Evolutionary conservation across 352 stramenopile genomes (phyloP), one percentile per base, ranked within the genome.

Genomic region (Globisporangium ultimum): DNA sequence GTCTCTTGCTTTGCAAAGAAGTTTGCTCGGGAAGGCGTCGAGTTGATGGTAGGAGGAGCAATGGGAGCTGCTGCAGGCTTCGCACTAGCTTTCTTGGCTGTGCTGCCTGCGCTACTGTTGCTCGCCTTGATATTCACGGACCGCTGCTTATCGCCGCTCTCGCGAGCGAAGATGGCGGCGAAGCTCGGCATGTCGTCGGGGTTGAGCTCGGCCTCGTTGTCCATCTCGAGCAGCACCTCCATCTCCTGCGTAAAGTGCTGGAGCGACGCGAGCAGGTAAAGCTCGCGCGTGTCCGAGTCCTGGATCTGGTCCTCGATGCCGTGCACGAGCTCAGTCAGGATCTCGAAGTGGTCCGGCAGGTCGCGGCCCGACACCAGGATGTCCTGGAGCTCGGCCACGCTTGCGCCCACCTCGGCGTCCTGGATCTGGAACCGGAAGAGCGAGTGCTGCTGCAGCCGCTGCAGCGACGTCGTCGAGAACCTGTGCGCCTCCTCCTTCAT

Each of bases 351-450:
- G 65, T 88, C 76, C 10, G 22, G 56, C 64, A 87, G 74, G 40
- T 63, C 55, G 53, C 65, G 67, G 20, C 72, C 74, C 48, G 66
- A 64, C 32, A 76, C 48, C 34, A 91, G 51, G 51, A 91, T 60
- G 52, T 83, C 76, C 13, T 70, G 66, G 13, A 91, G 71, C 48
- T 82, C 72, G 0, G 43, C 10, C 24, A 91, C 68, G 48, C 68
- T 71, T 60, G 62, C 58, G 41, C 62, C 57, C 18, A 88, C 60
- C 22, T 34, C 48, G 14, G 57, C 57, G 40, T 87, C 67, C 49
- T 78, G 69, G 55, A 88, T 76, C 63, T 87, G 74, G 66, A 91
- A 88, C 50, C 71, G 58, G 67, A 91, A 91, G n/a, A 91, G 67
- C 20, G 72, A 76, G 66, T 91, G 74, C 11, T 63, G 55, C 41